phyloP scores from a whole-genome alignment of 75 land plant species.

The Picea sitchensis region DNA sequence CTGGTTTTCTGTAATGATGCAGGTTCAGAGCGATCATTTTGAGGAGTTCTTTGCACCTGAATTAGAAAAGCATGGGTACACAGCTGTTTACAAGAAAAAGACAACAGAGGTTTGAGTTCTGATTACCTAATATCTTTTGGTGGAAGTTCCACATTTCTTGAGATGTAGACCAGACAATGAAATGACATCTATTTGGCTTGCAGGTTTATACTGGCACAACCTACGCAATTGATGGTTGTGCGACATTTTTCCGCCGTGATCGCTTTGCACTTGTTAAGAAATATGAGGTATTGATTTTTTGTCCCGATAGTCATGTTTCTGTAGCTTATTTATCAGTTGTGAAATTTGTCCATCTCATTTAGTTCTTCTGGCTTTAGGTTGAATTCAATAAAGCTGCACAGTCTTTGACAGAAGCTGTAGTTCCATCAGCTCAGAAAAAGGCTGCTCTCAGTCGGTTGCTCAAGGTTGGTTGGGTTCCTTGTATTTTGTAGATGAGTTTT shows the following conservation, averaged over 20 bases:
- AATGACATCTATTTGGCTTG: background rate
- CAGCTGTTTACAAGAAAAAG: conserved; percentile 82
- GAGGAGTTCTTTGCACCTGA: conserved; percentile 95
- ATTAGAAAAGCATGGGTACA: conserved; percentile 94
- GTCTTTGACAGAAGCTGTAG: conserved; percentile 76
- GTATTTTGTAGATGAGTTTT: background rate
- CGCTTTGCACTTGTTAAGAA: conserved; percentile 91
- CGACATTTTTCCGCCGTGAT: conserved; percentile 93
- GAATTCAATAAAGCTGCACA: conserved; percentile 99
- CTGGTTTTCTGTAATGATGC: conserved; percentile 9
- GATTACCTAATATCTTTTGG: background rate
- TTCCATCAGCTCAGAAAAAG: conserved; percentile 72
- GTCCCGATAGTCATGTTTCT: background rate
- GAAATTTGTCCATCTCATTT: background rate
- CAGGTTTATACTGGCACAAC: conserved; percentile 77
- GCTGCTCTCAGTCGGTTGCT: conserved; percentile 76
- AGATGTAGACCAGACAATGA: background rate
- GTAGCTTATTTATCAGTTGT: background rate
- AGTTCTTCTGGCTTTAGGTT: conserved; percentile 51
- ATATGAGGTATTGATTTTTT: conserved; percentile 74
- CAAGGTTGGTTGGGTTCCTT: conserved; percentile 50
- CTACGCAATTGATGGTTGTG: conserved; percentile 91
- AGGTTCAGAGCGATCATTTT: conserved; percentile 94
- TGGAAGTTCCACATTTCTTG: background rate
- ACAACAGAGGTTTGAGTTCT: conserved; percentile 65